A percentile compares a stretch with the other conserved stretches of the same genome.
phyloP scores from a whole-genome alignment of 805 yeast genomes.

The Sungouiella thailandica region DNA sequence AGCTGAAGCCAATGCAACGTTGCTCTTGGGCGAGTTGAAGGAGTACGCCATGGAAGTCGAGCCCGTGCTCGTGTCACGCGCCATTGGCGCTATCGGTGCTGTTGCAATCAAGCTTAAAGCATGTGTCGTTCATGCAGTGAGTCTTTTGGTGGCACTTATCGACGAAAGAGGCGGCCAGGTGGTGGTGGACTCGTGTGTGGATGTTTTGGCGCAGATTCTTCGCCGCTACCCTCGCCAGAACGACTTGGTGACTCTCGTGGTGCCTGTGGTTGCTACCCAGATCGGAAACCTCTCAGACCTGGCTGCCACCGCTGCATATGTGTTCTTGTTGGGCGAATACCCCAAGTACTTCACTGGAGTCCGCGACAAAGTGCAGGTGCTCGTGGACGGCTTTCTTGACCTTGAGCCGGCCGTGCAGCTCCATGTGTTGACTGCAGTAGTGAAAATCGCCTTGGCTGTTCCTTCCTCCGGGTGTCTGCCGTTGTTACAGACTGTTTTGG shows the following conservation, averaged over 20 bases:
- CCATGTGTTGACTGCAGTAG: constrained; percentile 55
- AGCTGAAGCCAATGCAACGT: constrained; percentile 50
- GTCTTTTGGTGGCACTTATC: constrained; percentile 52
- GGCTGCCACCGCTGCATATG: constrained; percentile 54
- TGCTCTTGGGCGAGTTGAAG: constrained; percentile 63
- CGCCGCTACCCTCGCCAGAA: constrained; percentile 58
- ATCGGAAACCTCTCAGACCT: constrained; percentile 43
- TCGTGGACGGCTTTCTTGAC: constrained; percentile 51
- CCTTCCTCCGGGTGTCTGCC: constrained; percentile 26
- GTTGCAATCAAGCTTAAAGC: constrained; percentile 60
- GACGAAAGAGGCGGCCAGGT: constrained; percentile 60
- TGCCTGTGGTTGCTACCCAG: constrained; percentile 50
- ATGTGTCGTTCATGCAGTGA: constrained; percentile 53
- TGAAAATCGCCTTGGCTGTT: constrained; percentile 42
- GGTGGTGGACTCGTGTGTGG: constrained; percentile 53
- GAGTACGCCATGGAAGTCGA: constrained; percentile 87
- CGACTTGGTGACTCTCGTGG: constrained; percentile 44
- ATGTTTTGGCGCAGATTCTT: constrained; percentile 59
- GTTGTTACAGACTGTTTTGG: constrained; percentile 54
- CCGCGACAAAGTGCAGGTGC: constrained; percentile 38
- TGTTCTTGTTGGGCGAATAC: constrained; percentile 72
- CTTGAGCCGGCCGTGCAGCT: constrained; percentile 60
- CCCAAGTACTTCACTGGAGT: constrained; percentile 55
- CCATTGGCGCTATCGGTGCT: constrained; percentile 66
- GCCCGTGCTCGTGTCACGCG: constrained; percentile 62